Percentiles rank a stretch among this genome's conserved stretches.
Conservation (phyloP, 148 eudicot species). For the Bassia scoparia region DNA sequence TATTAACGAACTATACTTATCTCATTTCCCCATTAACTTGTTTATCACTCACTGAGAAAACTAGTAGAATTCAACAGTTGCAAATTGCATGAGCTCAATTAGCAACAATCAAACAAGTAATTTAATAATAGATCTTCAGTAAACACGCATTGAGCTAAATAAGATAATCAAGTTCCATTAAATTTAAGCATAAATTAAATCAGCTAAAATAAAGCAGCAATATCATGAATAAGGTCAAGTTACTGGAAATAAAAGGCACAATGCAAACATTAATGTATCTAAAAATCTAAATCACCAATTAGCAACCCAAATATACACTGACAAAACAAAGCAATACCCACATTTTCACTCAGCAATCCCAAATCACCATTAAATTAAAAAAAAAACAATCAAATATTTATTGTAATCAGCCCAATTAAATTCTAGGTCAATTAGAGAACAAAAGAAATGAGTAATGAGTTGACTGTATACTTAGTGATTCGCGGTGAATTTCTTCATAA, state of each 20-base stretch:
- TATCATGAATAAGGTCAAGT: not conserved
- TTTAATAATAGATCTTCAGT: not conserved
- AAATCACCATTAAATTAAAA: constrained; percentile 7
- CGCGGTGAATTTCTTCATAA: constrained; percentile 87
- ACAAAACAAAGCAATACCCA: not conserved
- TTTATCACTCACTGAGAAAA: not conserved
- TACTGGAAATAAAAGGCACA: not conserved
- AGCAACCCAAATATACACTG: not conserved
- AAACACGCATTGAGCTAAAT: not conserved
- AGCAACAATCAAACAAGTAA: not conserved
- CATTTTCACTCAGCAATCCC: not conserved
- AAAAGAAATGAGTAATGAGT: not conserved
- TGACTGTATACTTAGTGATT: constrained; percentile 67
- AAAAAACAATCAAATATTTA: not conserved
- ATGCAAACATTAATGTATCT: not conserved
- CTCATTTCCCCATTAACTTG: not conserved
- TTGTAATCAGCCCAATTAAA: not conserved
- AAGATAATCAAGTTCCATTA: not conserved
- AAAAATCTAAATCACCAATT: not conserved
- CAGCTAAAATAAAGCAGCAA: not conserved
- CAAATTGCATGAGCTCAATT: not conserved
- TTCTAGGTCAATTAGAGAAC: not conserved
- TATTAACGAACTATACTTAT: not conserved
- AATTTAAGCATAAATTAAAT: not conserved
- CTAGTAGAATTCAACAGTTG: not conserved